Conservation (phyloP, 441 rosid species). For the Dalechampia spathulata region DNA sequence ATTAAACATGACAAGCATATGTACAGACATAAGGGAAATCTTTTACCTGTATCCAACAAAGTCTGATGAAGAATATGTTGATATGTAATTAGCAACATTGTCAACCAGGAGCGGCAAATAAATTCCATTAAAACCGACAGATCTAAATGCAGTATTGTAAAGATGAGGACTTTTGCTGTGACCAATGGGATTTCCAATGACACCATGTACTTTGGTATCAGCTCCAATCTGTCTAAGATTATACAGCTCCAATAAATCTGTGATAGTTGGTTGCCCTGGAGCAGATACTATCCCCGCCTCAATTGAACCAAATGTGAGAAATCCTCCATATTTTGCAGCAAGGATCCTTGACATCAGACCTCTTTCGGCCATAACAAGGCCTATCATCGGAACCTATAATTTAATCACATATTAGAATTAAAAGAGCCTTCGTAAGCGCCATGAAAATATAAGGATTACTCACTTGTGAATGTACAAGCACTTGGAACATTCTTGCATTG, state of each 20-base stretch:
- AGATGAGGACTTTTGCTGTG: constrained; percentile 60
- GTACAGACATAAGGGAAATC: too few species aligned
- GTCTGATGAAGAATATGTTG: constrained; percentile 39
- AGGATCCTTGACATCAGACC: constrained; percentile 52
- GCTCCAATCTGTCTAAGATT: constrained; percentile 44
- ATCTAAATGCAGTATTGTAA: constrained; percentile 43
- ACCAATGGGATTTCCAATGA: constrained; percentile 52
- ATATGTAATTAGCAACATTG: constrained; percentile 32
- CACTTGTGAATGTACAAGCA: constrained; percentile 79
- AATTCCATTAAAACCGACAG: constrained; percentile 44
- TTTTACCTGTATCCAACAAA: constrained; percentile 54
- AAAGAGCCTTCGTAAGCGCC: constrained; percentile 25
- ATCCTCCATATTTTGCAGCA: constrained; percentile 51
- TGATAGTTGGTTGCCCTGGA: constrained; percentile 48
- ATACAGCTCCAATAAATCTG: constrained; percentile 43
- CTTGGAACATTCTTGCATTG: constrained; percentile 74
- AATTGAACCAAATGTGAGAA: constrained; percentile 48
- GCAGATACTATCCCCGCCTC: constrained; percentile 41
- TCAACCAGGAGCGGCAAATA: constrained; percentile 48
- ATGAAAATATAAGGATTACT: constrained; percentile 27
- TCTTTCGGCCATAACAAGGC: constrained; percentile 52
- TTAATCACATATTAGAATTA: not conserved
- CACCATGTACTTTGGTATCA: constrained; percentile 50
- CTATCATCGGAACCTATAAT: constrained; percentile 47
- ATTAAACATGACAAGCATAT: not conserved